A percentile compares a stretch with the other conserved stretches of the same genome.
Conservation (phyloP, 768 basidiomycete species). For the Rhodosporidiobolus sp. region DNA sequence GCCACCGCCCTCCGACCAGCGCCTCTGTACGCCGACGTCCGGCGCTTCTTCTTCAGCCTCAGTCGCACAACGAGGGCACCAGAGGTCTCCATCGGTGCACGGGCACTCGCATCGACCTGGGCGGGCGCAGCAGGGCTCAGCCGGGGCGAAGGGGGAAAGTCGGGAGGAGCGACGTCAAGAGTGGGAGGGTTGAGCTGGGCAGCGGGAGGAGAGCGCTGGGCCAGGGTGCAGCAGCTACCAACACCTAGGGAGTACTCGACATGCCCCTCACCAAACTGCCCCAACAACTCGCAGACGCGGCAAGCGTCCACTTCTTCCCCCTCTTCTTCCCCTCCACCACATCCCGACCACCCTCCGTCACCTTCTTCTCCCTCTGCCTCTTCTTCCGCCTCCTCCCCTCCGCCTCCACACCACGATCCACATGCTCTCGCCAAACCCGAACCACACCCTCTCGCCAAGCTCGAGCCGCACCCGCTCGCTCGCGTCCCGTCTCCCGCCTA, state of each 20-base stretch:
- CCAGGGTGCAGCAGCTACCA: too few relatives aligned
- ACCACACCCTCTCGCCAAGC: slow-evolving; percentile 11
- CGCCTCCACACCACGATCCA: neutral
- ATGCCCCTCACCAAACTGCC: neutral
- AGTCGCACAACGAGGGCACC: neutral
- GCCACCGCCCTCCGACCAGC: neutral
- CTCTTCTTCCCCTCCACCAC: neutral
- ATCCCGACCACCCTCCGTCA: neutral
- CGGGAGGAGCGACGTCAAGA: neutral
- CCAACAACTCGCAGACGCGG: neutral
- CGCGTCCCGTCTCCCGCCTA: slow-evolving; percentile 28
- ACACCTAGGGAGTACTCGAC: neutral
- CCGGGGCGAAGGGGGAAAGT: neutral
- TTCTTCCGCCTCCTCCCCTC: neutral
- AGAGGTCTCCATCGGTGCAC: too few relatives aligned
- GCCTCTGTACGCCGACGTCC: slow-evolving; percentile 17
- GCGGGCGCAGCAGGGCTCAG: neutral
- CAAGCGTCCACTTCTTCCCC: neutral
- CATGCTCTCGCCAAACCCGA: neutral
- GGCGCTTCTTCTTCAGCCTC: slow-evolving; percentile 29
- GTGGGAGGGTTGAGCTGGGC: neutral
- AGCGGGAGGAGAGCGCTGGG: neutral
- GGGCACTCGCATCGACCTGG: neutral
- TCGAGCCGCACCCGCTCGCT: slow-evolving; percentile 8
- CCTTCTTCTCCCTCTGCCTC: neutral